Evolutionary conservation across 2,329 filamentous ascomycete genomes (phyloP), one percentile per base, ranked within the genome.

Genomic region (Bimuria novae-zelandiae): DNA sequence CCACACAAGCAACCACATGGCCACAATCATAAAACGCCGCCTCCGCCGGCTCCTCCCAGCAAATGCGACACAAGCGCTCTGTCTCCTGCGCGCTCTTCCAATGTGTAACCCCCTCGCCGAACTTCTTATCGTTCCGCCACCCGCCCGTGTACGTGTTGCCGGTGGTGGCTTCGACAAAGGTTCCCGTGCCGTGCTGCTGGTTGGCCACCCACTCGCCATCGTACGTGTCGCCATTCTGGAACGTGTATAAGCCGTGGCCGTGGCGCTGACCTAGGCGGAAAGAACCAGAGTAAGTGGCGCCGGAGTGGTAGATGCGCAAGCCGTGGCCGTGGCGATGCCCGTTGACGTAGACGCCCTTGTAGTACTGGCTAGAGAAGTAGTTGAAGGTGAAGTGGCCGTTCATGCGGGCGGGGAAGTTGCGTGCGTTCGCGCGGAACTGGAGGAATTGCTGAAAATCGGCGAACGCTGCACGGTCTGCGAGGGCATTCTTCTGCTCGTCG

Each of bases 211-310:
- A 83, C 51, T 88, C 67, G 36, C 79, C 78, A 16, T 75, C 72
- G 61, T 81, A 85, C 53, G 88, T 82, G 47, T 85, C 85, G 56
- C 84, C 85, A 72, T 96, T 84, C 22, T 80, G 78, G 67, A 84
- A 86, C 4, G 78, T 80, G 76, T 86, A 82, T 11, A 75, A 75
- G 45, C 84, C 84, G 46, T 79, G 74, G 17, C 84, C 84, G 33
- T 83, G 78, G 49, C 81, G 81, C 48, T 78, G 71, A 40, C 77
- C 78, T 29, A 82, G 74, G 46, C 77, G 71, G 65, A 86, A 85
- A 5, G 76, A 70, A 16, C 84, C 84, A 14, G 70, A 73, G 67
- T 87, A 87, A 21, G 77, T 79, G 48, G 83, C 79, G 41, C 82
- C 84, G 22, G 76, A 77, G 56, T 80, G 75, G 56, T 80, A 77